These are phyloP conservation scores for Epichloe typhina DNA, from an alignment of 2,329 filamentous ascomycete genomes.

Conservation along the genomic window DNA sequence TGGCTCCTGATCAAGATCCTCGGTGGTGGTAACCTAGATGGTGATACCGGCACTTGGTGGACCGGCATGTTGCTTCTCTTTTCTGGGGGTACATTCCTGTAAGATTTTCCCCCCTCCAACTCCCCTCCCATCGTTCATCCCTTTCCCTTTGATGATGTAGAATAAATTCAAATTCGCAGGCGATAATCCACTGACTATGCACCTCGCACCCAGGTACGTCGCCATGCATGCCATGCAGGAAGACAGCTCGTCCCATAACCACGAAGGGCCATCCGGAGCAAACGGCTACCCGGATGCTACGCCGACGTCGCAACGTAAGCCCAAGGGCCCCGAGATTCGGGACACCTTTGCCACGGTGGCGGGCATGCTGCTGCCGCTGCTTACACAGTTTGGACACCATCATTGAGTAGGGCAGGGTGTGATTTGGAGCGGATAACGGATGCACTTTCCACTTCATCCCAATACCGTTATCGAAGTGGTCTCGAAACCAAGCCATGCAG, in stretches of 20 bases:
- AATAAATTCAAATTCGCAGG: background rate
- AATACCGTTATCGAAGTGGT: too few species aligned
- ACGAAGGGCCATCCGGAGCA: slow-evolving; percentile 33
- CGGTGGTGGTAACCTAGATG: slow-evolving; percentile 45
- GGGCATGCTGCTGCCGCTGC: slow-evolving; percentile 65
- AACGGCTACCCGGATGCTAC: slow-evolving; percentile 43
- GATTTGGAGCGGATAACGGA: background rate
- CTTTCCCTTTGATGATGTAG: background rate
- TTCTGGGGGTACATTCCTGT: slow-evolving; percentile 95
- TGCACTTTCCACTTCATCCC: background rate
- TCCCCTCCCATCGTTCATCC: background rate
- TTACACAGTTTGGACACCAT: slow-evolving; percentile 68
- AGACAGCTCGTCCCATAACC: slow-evolving; percentile 35
- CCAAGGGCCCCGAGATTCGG: slow-evolving; percentile 46
- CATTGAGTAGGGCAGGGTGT: slow-evolving; percentile 14
- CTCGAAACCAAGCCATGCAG: too few species aligned
- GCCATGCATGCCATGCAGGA: slow-evolving; percentile 99
- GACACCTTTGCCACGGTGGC: slow-evolving; percentile 58
- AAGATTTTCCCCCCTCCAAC: slow-evolving; percentile 23
- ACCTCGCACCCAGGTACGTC: slow-evolving; percentile 53
- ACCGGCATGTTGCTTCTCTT: slow-evolving; percentile 92
- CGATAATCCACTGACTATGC: background rate
- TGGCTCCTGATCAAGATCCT: slow-evolving; percentile 68
- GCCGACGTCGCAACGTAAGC: slow-evolving; percentile 32
- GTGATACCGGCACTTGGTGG: slow-evolving; percentile 63